Conservation (phyloP, 345 rosid species). For the Mallotus nudiflorus region DNA sequence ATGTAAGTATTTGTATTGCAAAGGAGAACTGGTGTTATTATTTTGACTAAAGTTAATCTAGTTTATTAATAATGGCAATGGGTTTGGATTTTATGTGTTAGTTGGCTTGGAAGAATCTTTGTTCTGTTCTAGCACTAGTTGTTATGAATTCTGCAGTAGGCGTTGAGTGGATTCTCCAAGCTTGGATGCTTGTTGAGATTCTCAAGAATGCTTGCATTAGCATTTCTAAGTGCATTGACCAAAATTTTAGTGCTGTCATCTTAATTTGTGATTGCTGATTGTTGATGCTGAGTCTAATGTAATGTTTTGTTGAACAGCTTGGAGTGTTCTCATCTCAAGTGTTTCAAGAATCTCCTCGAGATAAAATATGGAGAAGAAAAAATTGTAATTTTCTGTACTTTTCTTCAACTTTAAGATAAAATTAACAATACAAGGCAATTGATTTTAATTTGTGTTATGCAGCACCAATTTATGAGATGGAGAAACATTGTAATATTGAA, state of each 20-base stretch:
- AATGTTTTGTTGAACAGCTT: constrained; percentile 56
- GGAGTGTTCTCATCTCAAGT: constrained; percentile 98
- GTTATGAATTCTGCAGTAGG: not conserved
- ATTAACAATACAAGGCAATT: constrained; percentile 13
- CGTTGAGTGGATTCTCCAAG: not conserved
- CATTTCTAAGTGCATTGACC: not conserved
- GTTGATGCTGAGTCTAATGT: constrained; percentile 10
- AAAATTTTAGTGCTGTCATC: not conserved
- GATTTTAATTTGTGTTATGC: constrained; percentile 33
- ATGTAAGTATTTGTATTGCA: not conserved
- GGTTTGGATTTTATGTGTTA: not conserved
- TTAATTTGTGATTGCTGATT: constrained; percentile 5
- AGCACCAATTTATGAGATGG: constrained; percentile 92
- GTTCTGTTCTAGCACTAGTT: not conserved
- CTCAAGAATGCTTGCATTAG: not conserved
- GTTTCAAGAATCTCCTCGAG: constrained; percentile 86
- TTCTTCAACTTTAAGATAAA: constrained; percentile 21
- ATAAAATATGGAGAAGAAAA: constrained; percentile 73
- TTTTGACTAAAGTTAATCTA: not conserved
- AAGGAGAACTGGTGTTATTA: not conserved
- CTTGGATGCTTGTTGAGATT: not conserved
- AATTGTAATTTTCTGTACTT: constrained; percentile 47
- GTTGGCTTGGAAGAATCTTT: not conserved
- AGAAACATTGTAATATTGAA: constrained; percentile 96
- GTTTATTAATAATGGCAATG: not conserved